A percentile compares a stretch with the other conserved stretches of the same genome.
These are phyloP conservation scores for Extremus antarcticus DNA, from an alignment of 495 filamentous ascomycete genomes.

Conservation along the genomic window DNA sequence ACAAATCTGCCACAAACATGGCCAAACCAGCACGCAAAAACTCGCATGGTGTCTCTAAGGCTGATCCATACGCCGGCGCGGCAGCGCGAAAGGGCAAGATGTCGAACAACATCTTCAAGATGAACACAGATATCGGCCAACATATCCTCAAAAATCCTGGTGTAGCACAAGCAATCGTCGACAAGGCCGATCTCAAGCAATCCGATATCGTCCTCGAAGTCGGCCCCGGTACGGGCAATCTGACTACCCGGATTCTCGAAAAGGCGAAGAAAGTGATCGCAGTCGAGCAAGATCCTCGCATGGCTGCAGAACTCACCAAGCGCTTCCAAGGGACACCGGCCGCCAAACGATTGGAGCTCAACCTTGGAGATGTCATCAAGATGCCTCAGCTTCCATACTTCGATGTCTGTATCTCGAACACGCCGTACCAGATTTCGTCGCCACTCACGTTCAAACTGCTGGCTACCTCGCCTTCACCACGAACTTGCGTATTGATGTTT, in stretches of 20 bases:
- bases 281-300: constrained; percentile 88
- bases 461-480: constrained; percentile 60
- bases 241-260: constrained; percentile 81
- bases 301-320: constrained; percentile 94
- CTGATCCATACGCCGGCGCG: constrained; percentile 44
- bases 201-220: constrained; percentile 70
- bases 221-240: constrained; percentile 71
- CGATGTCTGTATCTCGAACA: constrained; percentile 89
- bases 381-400: constrained; percentile 66
- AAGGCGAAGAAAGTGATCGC: constrained; percentile 79
- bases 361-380: constrained; percentile 92
- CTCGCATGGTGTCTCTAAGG: constrained; percentile 10
- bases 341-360: constrained; percentile 68
- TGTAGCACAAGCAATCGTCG: constrained; percentile 75
- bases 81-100: constrained; percentile 33
- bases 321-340: constrained; percentile 77
- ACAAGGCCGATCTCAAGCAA: constrained; percentile 82
- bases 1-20: constrained; percentile 4
- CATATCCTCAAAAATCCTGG: constrained; percentile 95
- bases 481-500: constrained; percentile 81
- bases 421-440: constrained; percentile 89
- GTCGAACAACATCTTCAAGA: constrained; percentile 76
- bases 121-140: constrained; percentile 77
- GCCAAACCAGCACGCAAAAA: constrained; percentile 16
- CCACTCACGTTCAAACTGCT: constrained; percentile 90